Evolutionary conservation across 306 rosid genomes (phyloP).

Genomic region (Phaseolus lunatus): DNA sequence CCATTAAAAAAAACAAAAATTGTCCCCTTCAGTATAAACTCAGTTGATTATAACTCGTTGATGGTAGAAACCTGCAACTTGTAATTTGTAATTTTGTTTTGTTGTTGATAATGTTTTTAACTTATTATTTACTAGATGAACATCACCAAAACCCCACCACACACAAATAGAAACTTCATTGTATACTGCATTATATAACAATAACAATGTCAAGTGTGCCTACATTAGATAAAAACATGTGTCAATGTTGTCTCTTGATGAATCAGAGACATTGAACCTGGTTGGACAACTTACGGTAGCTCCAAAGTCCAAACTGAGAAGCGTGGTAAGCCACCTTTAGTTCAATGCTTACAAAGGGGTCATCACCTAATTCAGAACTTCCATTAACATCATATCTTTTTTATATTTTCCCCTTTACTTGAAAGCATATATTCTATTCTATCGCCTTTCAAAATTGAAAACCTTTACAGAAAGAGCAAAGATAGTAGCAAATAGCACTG

Average conservation of each 20-base stretch:
- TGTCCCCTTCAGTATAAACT: too few relatives aligned
- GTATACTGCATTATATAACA: not conserved
- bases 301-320: conserved; percentile 3
- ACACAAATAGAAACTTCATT: not conserved
- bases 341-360: not conserved
- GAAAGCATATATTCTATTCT: conserved; percentile 14
- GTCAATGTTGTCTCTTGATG: not conserved
- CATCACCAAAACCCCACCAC: not conserved
- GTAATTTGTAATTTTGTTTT: not conserved
- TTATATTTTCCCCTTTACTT: not conserved
- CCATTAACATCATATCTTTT: not conserved
- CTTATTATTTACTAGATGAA: not conserved
- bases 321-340: not conserved
- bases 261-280: not conserved
- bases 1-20: too few relatives aligned
- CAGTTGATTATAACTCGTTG: too few relatives aligned
- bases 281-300: not conserved
- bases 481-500: conserved; percentile 53
- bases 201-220: not conserved
- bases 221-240: not conserved
- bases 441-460: conserved; percentile 61
- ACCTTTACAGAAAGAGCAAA: conserved; percentile 51
- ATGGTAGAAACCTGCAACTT: too few relatives aligned
- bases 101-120: not conserved
- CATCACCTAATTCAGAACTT: not conserved